Conservation (phyloP, 1,139 yeast genomes). For the Kurtzmaniella natalensis region DNA sequence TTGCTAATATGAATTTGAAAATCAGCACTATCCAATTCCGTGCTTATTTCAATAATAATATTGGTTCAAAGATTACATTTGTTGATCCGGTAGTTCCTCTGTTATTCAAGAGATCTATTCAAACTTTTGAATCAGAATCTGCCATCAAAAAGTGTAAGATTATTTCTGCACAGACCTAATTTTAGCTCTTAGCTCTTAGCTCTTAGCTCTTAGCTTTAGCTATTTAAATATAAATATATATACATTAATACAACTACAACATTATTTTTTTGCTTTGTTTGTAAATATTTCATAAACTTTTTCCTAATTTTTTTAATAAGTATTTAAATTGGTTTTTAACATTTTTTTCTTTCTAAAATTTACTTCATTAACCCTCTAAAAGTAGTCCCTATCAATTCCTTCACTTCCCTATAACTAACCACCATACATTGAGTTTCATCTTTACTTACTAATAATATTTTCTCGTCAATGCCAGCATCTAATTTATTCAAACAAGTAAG, state of each 20-base stretch:
- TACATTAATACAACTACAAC: too few species aligned
- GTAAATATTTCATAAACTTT: too few species aligned
- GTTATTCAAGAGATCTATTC: slow-evolving; percentile 1
- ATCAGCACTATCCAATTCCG: slow-evolving; percentile 5
- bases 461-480: slow-evolving; percentile 91
- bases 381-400: slow-evolving; percentile 66
- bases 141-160: not conserved
- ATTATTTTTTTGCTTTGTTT: too few species aligned
- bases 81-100: slow-evolving; percentile 1
- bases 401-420: slow-evolving; percentile 74
- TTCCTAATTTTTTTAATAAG: not conserved
- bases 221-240: too few species aligned
- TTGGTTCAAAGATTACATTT: slow-evolving; percentile 27
- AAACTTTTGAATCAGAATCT: not conserved
- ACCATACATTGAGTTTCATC: slow-evolving; percentile 82
- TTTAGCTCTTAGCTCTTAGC: too few species aligned
- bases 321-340: not conserved
- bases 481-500: slow-evolving; percentile 75
- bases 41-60: slow-evolving; percentile 23
- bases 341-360: not conserved
- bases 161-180: not conserved
- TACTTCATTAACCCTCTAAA: slow-evolving; percentile 52
- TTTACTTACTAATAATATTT: slow-evolving; percentile 68
- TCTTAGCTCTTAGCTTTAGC: too few species aligned
- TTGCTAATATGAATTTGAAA: slow-evolving; percentile 12